Evolutionary conservation across 371 early-diverging fungal species (phyloP).

Genomic region (Chytridium lagenaria): DNA sequence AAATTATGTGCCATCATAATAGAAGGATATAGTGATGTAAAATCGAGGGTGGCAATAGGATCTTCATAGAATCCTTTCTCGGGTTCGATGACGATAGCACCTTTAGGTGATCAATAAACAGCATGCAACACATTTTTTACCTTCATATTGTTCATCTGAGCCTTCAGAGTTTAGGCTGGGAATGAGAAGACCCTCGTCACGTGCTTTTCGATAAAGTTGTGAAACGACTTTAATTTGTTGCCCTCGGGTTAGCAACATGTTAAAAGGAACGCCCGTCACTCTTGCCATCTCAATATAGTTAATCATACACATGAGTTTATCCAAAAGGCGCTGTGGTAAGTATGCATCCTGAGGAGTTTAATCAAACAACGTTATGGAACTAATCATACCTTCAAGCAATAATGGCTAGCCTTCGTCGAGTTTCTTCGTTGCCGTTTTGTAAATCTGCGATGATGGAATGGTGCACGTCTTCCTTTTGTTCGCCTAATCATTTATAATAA

Average conservation of each 20-base stretch:
- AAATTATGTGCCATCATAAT: constrained; percentile 99
- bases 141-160: constrained; percentile 29
- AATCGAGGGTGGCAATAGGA: constrained; percentile 99
- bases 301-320: constrained; percentile 96
- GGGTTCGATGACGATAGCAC: constrained; percentile 99
- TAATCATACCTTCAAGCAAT: constrained; percentile 88
- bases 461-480: constrained; percentile 99
- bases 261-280: constrained; percentile 95
- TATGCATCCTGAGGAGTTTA: constrained; percentile 80
- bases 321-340: constrained; percentile 95
- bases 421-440: constrained; percentile 94
- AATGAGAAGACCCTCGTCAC: constrained; percentile 85
- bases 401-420: constrained; percentile 97
- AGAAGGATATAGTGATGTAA: constrained; percentile 99
- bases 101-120: constrained; percentile 78
- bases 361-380: background rate
- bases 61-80: constrained; percentile 94
- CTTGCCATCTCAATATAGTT: constrained; percentile 99
- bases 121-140: background rate
- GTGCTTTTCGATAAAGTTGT: constrained; percentile 93
- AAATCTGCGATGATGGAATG: constrained; percentile 97
- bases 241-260: constrained; percentile 94
- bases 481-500: constrained; percentile 59
- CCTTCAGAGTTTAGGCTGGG: constrained; percentile 87
- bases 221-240: constrained; percentile 98